Conservation (phyloP, 176 grass and related monocot genomes). For the Eleusine indica region DNA sequence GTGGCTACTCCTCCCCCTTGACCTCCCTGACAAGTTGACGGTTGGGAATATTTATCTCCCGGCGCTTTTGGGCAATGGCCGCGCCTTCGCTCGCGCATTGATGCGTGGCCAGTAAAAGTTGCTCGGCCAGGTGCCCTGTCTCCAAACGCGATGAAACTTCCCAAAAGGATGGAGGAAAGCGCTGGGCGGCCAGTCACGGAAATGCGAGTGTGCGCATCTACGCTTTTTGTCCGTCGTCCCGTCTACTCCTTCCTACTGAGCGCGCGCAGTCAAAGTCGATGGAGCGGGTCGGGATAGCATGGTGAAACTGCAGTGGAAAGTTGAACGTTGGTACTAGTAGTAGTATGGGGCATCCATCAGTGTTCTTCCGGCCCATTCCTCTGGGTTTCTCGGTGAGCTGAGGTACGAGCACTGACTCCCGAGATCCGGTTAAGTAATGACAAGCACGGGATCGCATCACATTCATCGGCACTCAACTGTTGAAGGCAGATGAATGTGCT, state of each 20-base stretch:
- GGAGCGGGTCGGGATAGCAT: background rate
- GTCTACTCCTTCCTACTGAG: background rate
- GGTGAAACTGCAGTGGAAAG: background rate
- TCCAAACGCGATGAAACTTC: conserved; percentile 32
- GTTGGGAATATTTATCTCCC: conserved; percentile 55
- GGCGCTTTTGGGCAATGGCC: conserved; percentile 30
- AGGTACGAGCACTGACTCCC: background rate
- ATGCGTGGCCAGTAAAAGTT: conserved; percentile 21
- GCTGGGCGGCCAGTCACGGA: conserved; percentile 12
- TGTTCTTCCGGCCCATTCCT: background rate
- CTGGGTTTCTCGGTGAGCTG: background rate
- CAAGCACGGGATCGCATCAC: background rate
- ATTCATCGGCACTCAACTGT: background rate
- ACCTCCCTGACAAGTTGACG: conserved; percentile 37
- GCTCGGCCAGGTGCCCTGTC: conserved; percentile 37
- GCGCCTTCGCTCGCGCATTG: conserved; percentile 23
- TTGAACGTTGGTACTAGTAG: background rate
- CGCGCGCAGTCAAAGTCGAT: background rate
- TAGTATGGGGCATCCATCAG: no score
- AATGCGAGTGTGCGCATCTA: conserved; percentile 2
- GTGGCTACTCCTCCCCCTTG: no score
- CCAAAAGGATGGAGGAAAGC: conserved; percentile 46
- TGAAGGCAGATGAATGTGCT: no score
- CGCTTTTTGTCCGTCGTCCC: conserved; percentile 4
- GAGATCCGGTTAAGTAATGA: background rate